Conservation (phyloP, 2,329 filamentous ascomycete species). For the Phyllosticta ampelicida region DNA sequence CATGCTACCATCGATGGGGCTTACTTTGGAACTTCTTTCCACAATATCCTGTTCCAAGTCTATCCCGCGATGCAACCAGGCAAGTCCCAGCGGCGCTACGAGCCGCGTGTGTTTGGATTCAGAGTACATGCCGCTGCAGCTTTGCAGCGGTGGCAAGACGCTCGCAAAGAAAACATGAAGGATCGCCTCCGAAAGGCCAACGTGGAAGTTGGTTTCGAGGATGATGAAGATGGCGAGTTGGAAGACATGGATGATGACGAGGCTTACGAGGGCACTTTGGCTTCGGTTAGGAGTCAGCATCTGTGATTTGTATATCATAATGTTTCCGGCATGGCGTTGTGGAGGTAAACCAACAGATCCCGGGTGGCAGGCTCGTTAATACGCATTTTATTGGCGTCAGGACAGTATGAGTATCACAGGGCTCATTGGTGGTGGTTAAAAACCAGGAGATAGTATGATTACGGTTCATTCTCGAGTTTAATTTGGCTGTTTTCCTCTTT, state of each 20-base stretch:
- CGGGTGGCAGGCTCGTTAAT: conserved; percentile 1
- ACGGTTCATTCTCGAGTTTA: too few relatives aligned
- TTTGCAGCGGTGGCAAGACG: conserved; percentile 82
- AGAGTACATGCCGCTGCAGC: conserved; percentile 85
- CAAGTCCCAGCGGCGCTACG: conserved; percentile 77
- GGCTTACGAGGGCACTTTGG: conserved; percentile 13
- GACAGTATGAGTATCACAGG: neutral
- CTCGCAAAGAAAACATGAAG: conserved; percentile 71
- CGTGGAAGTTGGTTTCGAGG: conserved; percentile 71
- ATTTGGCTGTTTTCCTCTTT: too few relatives aligned
- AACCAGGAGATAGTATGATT: conserved; percentile 1
- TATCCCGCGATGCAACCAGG: conserved; percentile 81
- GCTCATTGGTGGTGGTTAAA: neutral
- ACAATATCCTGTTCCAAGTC: conserved; percentile 98
- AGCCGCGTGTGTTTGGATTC: conserved; percentile 89
- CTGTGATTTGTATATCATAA: neutral
- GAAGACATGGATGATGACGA: conserved; percentile 42
- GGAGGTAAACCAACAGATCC: conserved; percentile 1
- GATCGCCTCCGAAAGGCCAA: conserved; percentile 56
- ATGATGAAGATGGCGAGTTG: conserved; percentile 48
- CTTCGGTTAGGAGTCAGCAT: neutral
- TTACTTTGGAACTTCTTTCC: conserved; percentile 96
- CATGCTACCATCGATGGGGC: conserved; percentile 94
- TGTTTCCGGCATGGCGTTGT: conserved; percentile 3
- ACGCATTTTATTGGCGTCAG: conserved; percentile 10